These are phyloP conservation scores for Kregervanrija delftensis DNA, from an alignment of 805 yeast genomes.

Conservation along the genomic window DNA sequence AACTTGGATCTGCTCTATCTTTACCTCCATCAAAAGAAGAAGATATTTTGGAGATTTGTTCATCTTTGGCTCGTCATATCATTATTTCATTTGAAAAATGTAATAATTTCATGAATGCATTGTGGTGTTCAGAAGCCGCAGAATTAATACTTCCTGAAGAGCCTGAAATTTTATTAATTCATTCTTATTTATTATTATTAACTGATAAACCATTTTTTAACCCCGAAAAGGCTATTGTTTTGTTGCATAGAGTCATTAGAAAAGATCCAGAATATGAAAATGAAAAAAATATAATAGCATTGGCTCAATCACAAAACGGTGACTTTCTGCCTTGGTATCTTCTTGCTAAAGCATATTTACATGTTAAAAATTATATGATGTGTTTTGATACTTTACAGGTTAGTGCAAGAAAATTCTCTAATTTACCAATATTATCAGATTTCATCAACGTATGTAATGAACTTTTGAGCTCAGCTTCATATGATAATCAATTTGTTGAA, in stretches of 20 bases:
- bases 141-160: constrained; percentile 37
- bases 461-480: not conserved
- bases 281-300: constrained; percentile 7
- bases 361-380: constrained; percentile 38
- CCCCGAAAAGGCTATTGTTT: constrained; percentile 30
- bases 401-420: constrained; percentile 24
- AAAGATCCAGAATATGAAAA: constrained; percentile 3
- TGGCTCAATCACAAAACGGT: constrained; percentile 20
- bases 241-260: constrained; percentile 25
- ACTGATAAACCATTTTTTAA: constrained; percentile 21
- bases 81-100: constrained; percentile 46
- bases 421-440: constrained; percentile 2
- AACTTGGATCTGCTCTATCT: constrained; percentile 42
- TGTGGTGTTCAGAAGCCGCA: constrained; percentile 43
- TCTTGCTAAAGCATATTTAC: constrained; percentile 45
- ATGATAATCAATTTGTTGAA: not conserved
- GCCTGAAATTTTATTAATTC: constrained; percentile 38
- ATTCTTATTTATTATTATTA: constrained; percentile 42
- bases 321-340: constrained; percentile 56
- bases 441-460: constrained; percentile 1
- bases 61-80: constrained; percentile 30
- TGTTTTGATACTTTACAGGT: constrained; percentile 52
- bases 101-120: constrained; percentile 42
- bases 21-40: constrained; percentile 36
- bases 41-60: constrained; percentile 30